Conservation (phyloP, 2,329 filamentous ascomycete genomes). For the Sphaerulina vaccinii region DNA sequence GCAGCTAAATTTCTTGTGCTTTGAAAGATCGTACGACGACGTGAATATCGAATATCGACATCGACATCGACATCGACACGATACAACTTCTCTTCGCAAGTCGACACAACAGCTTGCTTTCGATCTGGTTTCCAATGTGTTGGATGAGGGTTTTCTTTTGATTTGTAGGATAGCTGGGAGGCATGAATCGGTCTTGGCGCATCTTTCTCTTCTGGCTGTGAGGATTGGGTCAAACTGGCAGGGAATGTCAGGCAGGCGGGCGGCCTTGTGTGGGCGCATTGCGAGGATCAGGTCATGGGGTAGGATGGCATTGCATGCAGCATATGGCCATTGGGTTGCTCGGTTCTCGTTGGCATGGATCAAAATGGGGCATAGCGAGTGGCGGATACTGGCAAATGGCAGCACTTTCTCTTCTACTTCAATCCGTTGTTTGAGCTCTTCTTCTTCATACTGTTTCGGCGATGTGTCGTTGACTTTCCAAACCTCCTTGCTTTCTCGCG, state of each 20-base stretch:
- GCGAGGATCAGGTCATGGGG: background rate
- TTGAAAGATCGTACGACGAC: slow-evolving; percentile 4
- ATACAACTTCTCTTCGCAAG: too few relatives aligned
- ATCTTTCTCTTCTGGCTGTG: slow-evolving; percentile 1
- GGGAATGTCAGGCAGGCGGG: background rate
- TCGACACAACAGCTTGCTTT: too few relatives aligned
- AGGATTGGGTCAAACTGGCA: background rate
- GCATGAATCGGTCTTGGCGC: slow-evolving; percentile 5
- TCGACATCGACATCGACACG: too few relatives aligned
- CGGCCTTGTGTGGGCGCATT: slow-evolving; percentile 5
- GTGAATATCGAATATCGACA: too few relatives aligned
- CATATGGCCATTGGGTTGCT: background rate
- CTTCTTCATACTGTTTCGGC: background rate
- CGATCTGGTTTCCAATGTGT: background rate
- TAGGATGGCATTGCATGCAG: background rate
- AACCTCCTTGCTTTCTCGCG: too few relatives aligned
- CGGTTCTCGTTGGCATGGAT: slow-evolving; percentile 1
- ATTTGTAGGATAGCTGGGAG: slow-evolving; percentile 16
- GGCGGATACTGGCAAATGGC: background rate
- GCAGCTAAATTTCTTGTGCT: slow-evolving; percentile 16
- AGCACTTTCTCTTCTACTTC: background rate
- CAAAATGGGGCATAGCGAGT: background rate
- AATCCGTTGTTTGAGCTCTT: background rate
- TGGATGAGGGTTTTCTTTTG: background rate
- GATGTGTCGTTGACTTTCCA: background rate